Conservation (phyloP, 1,284 basidiomycete genomes). For the Melampsora occidentalis region DNA sequence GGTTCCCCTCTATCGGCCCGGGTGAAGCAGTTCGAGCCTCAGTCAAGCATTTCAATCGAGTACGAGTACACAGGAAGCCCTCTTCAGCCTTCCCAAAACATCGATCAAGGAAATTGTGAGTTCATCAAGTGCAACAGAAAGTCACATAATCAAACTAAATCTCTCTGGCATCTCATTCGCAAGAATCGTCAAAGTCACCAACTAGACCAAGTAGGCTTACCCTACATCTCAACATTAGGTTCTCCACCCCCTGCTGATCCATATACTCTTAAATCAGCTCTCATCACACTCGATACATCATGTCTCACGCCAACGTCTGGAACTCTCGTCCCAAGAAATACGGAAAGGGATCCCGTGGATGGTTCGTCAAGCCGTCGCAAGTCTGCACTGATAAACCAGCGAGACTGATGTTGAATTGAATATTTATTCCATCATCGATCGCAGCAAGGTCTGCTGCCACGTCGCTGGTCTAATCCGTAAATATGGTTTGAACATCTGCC, state of each 20-base stretch:
- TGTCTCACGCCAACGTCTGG: conserved; percentile 89
- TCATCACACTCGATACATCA: conserved; percentile 56
- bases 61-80: conserved; percentile 27
- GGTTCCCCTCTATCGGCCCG: neutral
- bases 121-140: neutral
- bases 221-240: too few species aligned
- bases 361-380: conserved; percentile 60
- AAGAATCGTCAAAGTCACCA: too few species aligned
- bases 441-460: conserved; percentile 88
- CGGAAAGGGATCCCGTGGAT: conserved; percentile 92
- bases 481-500: conserved; percentile 47
- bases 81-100: conserved; percentile 32
- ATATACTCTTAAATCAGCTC: neutral
- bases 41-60: neutral
- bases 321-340: conserved; percentile 88
- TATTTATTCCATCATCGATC: conserved; percentile 11
- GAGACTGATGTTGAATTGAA: neutral
- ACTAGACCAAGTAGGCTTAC: too few species aligned
- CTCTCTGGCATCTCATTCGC: neutral
- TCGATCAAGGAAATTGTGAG: neutral
- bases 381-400: conserved; percentile 3
- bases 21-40: neutral
- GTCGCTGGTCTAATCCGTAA: conserved; percentile 86
- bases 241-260: neutral
- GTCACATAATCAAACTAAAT: neutral